Evolutionary conservation across 352 stramenopile genomes (phyloP).

Genomic region (Phytophthora melonis): DNA sequence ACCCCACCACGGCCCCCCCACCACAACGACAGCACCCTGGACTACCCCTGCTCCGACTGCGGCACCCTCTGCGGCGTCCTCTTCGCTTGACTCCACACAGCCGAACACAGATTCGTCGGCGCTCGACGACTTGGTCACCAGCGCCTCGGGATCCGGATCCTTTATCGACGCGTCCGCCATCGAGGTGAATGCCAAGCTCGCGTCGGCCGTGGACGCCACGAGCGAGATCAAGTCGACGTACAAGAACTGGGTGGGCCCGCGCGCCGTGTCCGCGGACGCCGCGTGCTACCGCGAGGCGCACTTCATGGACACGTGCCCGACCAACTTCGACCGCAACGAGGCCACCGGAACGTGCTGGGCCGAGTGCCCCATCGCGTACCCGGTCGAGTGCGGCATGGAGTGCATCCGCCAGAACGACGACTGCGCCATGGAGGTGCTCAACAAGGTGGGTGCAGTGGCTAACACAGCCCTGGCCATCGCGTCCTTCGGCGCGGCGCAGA

Average conservation of each 20-base stretch:
- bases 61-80: neutral
- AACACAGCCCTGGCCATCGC: slow-evolving; percentile 37
- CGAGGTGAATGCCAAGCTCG: slow-evolving; percentile 19
- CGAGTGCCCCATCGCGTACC: slow-evolving; percentile 58
- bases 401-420: slow-evolving; percentile 61
- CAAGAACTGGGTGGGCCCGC: slow-evolving; percentile 46
- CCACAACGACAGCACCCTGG: too few relatives aligned
- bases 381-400: slow-evolving; percentile 60
- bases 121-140: slow-evolving; percentile 18
- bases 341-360: slow-evolving; percentile 50
- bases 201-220: slow-evolving; percentile 13
- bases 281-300: slow-evolving; percentile 50
- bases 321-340: slow-evolving; percentile 46
- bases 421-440: slow-evolving; percentile 41
- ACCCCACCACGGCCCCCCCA: too few relatives aligned
- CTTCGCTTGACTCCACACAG: neutral
- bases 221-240: slow-evolving; percentile 32
- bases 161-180: slow-evolving; percentile 24
- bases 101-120: slow-evolving; percentile 8
- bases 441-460: slow-evolving; percentile 38
- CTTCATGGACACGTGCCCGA: slow-evolving; percentile 34
- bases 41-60: neutral
- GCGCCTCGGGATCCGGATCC: slow-evolving; percentile 16
- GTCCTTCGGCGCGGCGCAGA: slow-evolving; percentile 35
- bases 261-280: slow-evolving; percentile 23